A percentile compares a stretch with the other conserved stretches of the same genome.
phyloP scores from a whole-genome alignment of 2,329 filamentous ascomycete species.

The Colletotrichum magnum region DNA sequence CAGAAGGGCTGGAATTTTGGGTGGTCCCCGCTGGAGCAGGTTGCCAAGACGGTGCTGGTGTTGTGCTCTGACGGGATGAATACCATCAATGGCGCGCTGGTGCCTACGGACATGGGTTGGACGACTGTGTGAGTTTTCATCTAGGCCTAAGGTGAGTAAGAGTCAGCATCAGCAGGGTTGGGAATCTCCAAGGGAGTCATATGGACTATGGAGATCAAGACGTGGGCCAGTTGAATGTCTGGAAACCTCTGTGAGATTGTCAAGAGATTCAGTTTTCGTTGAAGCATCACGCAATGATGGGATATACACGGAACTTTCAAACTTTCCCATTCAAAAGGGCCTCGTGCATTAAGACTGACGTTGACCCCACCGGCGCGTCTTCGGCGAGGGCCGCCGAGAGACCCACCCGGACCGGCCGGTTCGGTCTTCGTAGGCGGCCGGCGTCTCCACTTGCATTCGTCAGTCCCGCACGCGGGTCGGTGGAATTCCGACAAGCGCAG shows the following conservation, averaged over 20 bases:
- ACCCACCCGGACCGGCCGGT: not conserved
- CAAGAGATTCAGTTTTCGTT: too few species aligned
- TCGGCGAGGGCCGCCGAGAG: not conserved
- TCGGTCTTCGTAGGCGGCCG: not conserved
- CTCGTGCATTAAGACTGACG: too few species aligned
- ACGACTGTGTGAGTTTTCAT: conserved; percentile 1
- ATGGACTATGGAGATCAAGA: too few species aligned
- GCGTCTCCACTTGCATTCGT: not conserved
- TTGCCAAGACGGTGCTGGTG: conserved; percentile 29
- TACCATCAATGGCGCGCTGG: conserved; percentile 31
- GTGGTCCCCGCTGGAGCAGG: conserved; percentile 26
- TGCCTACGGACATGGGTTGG: conserved; percentile 35
- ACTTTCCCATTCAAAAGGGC: too few species aligned
- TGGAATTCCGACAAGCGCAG: not conserved
- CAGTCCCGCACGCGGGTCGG: not conserved
- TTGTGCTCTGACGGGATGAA: conserved; percentile 34
- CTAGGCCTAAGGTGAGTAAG: too few species aligned
- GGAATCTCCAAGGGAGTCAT: too few species aligned
- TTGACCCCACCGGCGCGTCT: too few species aligned
- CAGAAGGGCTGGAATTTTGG: conserved; percentile 28
- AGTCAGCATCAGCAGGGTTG: too few species aligned
- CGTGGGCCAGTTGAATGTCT: too few species aligned
- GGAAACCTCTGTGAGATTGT: too few species aligned
- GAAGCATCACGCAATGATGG: too few species aligned
- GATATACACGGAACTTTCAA: too few species aligned